A percentile compares a stretch with the other conserved stretches of the same genome.
phyloP scores from a whole-genome alignment of 1,284 basidiomycete species.

The Phellinidium pouzarii region DNA sequence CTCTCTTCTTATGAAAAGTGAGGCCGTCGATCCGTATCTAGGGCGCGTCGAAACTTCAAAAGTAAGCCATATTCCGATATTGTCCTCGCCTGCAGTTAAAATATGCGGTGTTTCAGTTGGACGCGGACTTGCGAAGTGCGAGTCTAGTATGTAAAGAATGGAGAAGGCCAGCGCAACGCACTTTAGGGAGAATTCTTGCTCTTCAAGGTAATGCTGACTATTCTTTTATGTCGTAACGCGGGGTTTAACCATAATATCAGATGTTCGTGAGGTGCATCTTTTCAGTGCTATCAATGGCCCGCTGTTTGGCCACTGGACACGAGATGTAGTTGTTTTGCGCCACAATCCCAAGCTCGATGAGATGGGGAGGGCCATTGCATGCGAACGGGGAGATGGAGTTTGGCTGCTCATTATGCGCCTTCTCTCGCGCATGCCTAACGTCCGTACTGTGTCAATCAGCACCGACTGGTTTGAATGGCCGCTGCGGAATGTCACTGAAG shows the following conservation, averaged over 20 bases:
- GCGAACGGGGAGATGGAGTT: background rate
- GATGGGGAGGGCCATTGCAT: background rate
- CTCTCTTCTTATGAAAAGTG: conserved; percentile 6
- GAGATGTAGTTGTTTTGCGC: conserved; percentile 11
- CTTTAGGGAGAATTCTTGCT: conserved; percentile 11
- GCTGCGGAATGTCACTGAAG: background rate
- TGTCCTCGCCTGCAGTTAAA: background rate
- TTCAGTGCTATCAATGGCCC: conserved; percentile 4
- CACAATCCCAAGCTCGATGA: conserved; percentile 5
- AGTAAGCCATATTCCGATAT: background rate
- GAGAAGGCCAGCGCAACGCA: conserved; percentile 11
- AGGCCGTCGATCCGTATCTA: conserved; percentile 9
- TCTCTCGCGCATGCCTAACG: conserved; percentile 8
- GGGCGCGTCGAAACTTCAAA: conserved; percentile 2
- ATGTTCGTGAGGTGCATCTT: conserved; percentile 11
- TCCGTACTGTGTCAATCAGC: conserved; percentile 7
- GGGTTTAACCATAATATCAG: background rate
- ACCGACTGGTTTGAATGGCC: conserved; percentile 15
- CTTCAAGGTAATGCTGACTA: conserved; percentile 9
- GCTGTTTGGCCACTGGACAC: conserved; percentile 15
- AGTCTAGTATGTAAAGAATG: conserved; percentile 17
- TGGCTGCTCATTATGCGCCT: conserved; percentile 8
- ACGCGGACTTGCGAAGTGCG: conserved; percentile 14
- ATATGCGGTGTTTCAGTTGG: conserved; percentile 1
- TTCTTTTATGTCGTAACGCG: background rate